Evolutionary conservation across 495 filamentous ascomycete genomes (phyloP), one percentile per base, ranked within the genome.

Genomic region (Venustampulla echinocandica): DNA sequence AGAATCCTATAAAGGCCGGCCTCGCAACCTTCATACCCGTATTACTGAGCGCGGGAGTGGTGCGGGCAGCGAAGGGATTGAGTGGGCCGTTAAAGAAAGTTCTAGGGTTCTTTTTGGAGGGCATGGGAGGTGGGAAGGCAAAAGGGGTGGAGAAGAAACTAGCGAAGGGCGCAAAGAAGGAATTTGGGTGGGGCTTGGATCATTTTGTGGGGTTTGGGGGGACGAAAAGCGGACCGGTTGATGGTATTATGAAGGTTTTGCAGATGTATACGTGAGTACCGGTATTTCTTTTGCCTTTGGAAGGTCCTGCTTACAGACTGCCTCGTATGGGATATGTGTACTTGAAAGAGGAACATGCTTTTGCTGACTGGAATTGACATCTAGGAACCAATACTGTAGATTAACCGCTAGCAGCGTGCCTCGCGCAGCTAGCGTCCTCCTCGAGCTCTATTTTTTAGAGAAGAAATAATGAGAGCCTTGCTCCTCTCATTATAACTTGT

Each of bases 241-340:
- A 47, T 4, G 54, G 54, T 1, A 5, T 53, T 25, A 20, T 57
- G 34, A 57, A 51, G 38, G 36, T 51, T 3, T 15, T 53, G 27
- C 54, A 57, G 14, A 50, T 57, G 50, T 17, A 35, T 10, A 25
- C 47, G 54, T 57, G 30, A 42, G 50, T 57, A 10, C n/a, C 5
- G 9, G 6, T 6, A 10, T 9, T 10, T 23, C 23, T 41, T 22
- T 30, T 15, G 15, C 21, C 6, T 32, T 32, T 37, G 14, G 10
- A 17, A 1, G 23, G 22, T 30, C 27, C 27, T 30, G 7, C 15
- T 37, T 10, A 11, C 10, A 10, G 34, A 17, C 17, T 37, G 34
- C 15, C 7, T 30, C 7, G 20, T 10, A 21, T 2, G 20, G 17
- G 44, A 33, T n/a, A 24, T 15, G 13, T 46, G 23, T 37, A 50